phyloP scores from a whole-genome alignment of 2,329 filamentous ascomycete genomes.

The Phialophora macrospora region DNA sequence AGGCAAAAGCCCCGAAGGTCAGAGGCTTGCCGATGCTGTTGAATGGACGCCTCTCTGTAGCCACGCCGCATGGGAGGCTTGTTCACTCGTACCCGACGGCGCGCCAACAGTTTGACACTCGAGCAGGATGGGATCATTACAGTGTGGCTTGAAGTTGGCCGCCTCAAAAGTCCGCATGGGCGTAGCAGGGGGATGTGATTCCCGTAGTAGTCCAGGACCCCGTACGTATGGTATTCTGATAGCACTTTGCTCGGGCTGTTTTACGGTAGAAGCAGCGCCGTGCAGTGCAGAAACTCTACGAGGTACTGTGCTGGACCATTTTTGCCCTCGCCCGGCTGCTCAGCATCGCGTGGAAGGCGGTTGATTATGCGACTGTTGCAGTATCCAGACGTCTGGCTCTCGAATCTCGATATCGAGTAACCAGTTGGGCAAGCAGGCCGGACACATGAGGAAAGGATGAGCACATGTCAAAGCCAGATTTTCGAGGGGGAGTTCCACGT shows the following conservation, averaged over 20 bases:
- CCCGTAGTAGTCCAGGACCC: background rate
- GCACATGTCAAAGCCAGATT: constrained; percentile 23
- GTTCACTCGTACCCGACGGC: constrained; percentile 9
- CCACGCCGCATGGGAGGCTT: constrained; percentile 18
- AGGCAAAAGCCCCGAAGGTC: constrained; percentile 9
- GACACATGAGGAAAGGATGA: background rate
- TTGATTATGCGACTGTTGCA: background rate
- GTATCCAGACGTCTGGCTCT: background rate
- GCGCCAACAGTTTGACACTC: background rate
- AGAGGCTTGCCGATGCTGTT: constrained; percentile 8
- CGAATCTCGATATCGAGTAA: background rate
- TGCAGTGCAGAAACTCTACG: background rate
- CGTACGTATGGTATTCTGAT: background rate
- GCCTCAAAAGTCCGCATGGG: constrained; percentile 2
- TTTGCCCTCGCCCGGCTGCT: background rate
- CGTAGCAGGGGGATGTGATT: background rate
- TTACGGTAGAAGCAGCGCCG: background rate
- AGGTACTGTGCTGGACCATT: background rate
- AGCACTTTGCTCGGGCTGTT: background rate
- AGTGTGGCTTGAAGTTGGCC: constrained; percentile 10
- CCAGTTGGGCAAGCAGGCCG: background rate
- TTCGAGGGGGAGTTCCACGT: constrained; percentile 18
- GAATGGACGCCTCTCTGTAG: constrained; percentile 24
- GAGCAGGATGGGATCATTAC: constrained; percentile 13
- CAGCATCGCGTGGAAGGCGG: background rate